A percentile compares a stretch with the other conserved stretches of the same genome.
phyloP scores from a whole-genome alignment of 2,329 filamentous ascomycete species.

The Aureobasidium sp. region DNA sequence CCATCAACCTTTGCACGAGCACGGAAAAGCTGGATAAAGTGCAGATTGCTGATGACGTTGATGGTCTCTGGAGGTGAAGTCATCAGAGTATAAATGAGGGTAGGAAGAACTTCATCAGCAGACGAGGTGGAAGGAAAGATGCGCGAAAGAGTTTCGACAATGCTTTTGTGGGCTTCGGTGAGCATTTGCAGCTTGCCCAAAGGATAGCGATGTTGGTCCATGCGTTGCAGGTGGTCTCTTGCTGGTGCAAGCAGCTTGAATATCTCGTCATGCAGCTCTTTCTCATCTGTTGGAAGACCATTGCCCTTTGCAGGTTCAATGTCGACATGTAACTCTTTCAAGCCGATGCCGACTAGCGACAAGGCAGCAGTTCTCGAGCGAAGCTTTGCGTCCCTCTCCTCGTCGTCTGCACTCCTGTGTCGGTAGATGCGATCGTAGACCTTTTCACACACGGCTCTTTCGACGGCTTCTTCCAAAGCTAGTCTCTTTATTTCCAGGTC shows the following conservation, averaged over 20 bases:
- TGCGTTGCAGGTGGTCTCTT: conserved; percentile 59
- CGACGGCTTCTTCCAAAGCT: conserved; percentile 82
- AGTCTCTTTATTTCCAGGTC: conserved; percentile 69
- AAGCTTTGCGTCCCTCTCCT: conserved; percentile 89
- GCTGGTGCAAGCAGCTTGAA: conserved; percentile 66
- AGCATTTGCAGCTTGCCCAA: conserved; percentile 85
- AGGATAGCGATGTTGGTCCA: conserved; percentile 83
- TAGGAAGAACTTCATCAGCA: conserved; percentile 93
- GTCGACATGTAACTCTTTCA: conserved; percentile 77
- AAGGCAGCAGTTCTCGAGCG: conserved; percentile 89
- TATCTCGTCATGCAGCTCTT: conserved; percentile 58
- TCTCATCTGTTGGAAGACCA: conserved; percentile 48
- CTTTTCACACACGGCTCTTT: conserved; percentile 53
- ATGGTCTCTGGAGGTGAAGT: conserved; percentile 80
- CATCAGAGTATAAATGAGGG: conserved; percentile 92
- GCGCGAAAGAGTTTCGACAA: conserved; percentile 74
- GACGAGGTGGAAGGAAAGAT: conserved; percentile 70
- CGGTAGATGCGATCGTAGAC: conserved; percentile 80
- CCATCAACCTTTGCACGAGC: conserved; percentile 81
- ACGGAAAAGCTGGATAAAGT: conserved; percentile 88
- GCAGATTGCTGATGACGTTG: conserved; percentile 87
- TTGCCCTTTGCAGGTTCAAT: conserved; percentile 52
- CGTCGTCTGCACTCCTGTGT: conserved; percentile 85
- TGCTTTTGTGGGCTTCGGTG: conserved; percentile 83
- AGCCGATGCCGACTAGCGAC: conserved; percentile 81